A percentile compares a stretch with the other conserved stretches of the same genome.
phyloP scores from a whole-genome alignment of 1,284 basidiomycete genomes.

The Leccinum colubrinum region DNA sequence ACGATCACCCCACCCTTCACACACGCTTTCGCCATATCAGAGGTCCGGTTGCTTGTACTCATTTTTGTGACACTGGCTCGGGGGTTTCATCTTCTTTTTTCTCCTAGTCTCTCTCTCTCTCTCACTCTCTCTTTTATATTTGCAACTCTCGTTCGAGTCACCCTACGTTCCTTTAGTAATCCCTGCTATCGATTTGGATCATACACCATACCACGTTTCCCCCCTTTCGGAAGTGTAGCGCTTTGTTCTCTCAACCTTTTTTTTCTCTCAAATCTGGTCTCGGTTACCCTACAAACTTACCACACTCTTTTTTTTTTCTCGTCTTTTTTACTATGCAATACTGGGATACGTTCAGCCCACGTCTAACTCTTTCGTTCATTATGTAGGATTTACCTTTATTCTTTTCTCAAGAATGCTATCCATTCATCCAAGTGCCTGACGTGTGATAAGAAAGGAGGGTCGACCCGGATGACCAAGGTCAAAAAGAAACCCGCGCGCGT shows the following conservation, averaged over 20 bases:
- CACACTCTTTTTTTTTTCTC: conserved; percentile 13
- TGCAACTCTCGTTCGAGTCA: conserved; percentile 23
- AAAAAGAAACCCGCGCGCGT: no score
- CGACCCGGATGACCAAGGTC: no score
- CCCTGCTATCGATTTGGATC: conserved; percentile 21
- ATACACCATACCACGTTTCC: conserved; percentile 12
- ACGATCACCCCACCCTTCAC: neutral
- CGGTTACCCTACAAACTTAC: conserved; percentile 3
- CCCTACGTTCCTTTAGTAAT: conserved; percentile 34
- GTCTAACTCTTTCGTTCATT: conserved; percentile 19
- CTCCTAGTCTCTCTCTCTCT: neutral
- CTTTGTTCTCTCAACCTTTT: no score
- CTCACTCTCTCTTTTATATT: neutral
- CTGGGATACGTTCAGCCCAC: conserved; percentile 24
- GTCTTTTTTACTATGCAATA: conserved; percentile 5
- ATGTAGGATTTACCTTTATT: conserved; percentile 13
- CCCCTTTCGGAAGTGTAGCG: conserved; percentile 2
- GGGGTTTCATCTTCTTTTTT: neutral
- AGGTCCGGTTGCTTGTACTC: conserved; percentile 7
- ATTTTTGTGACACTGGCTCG: neutral
- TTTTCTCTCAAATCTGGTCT: neutral
- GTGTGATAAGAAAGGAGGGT: no score
- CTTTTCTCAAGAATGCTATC: no score
- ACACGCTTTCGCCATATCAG: neutral
- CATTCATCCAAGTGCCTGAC: no score